Evolutionary conservation across 2,329 filamentous ascomycete species (phyloP), one percentile per base, ranked within the genome.

Genomic region (Trichothecium roseum): DNA sequence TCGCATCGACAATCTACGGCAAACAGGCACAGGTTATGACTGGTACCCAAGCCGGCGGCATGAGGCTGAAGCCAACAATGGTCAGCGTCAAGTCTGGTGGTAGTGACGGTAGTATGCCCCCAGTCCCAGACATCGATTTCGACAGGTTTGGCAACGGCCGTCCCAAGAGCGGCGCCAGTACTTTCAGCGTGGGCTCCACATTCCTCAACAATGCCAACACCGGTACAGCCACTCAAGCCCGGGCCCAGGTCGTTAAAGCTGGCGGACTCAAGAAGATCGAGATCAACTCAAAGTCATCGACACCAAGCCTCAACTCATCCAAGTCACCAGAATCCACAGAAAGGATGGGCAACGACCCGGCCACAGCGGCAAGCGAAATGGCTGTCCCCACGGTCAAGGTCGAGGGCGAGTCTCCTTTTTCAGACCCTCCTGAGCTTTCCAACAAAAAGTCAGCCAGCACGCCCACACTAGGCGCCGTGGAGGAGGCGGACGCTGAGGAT

Each of bases 1-100:
- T 96, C 43, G 88, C 87, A 4, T 94, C 88, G 1, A 95, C 89
- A 15, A 86, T 94, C 36, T 96, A 95, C 54, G 84, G 86, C 45
- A 89, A 88, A 63, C 86, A 93, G 50, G 87, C 85, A 13, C 78
- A 94, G 35, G 76, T 94, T 27, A 47, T 87, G 69, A 53, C 83
- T 67, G 81, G 88, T 1, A 86, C 87, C 1, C 86, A 91, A 28
- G 34, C 37, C 51, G 91, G 87, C 35, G 83, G 85, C 39, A 83
- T 89, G 53, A 78, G 87, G 41, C 84, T 83, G 44, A 93, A 91
- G 60, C 86, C 91, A 8, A 88, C 86, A 26, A 81, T 96, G 52
- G 87, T 98, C 54, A 94, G 85, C 49, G 87, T 98, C 45, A 91
- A 86, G 58, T 82, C 83, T 6, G 68, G 60, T 35, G 66, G 69